Conservation (phyloP, 441 rosid species). For the Erodium moschatum region DNA sequence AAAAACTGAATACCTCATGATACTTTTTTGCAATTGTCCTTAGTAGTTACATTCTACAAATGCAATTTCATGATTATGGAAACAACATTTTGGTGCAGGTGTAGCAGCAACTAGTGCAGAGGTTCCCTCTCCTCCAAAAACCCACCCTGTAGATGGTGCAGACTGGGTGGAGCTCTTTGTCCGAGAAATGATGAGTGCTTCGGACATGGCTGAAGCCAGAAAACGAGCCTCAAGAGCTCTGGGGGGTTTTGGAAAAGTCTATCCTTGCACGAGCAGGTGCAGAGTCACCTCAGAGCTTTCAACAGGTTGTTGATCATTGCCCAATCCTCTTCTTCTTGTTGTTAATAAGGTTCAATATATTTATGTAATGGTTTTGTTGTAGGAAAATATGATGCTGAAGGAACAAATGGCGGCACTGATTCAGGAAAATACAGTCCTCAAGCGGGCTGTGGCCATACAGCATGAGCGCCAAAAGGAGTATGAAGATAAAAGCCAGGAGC, state of each 20-base stretch:
- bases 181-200: slow-evolving; percentile 64
- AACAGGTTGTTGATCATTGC: slow-evolving; percentile 37
- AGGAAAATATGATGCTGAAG: slow-evolving; percentile 69
- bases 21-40: not conserved
- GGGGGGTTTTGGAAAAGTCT: slow-evolving; percentile 72
- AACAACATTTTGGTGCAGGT: slow-evolving; percentile 24
- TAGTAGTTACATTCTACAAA: not conserved
- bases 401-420: slow-evolving; percentile 62
- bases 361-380: not conserved
- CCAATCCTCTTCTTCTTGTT: not conserved
- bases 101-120: slow-evolving; percentile 31
- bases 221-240: slow-evolving; percentile 74
- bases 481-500: slow-evolving; percentile 55
- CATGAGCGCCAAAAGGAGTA: slow-evolving; percentile 75
- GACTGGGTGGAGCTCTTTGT: slow-evolving; percentile 75
- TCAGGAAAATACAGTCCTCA: slow-evolving; percentile 66
- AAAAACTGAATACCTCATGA: too few relatives aligned
- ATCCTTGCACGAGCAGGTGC: slow-evolving; percentile 53
- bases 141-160: slow-evolving; percentile 31
- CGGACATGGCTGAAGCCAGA: slow-evolving; percentile 80
- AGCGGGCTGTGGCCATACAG: slow-evolving; percentile 75
- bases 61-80: slow-evolving; percentile 5
- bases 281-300: slow-evolving; percentile 48
- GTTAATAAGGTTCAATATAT: too few relatives aligned
- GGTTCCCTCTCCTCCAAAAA: slow-evolving; percentile 25